phyloP scores from a whole-genome alignment of 768 basidiomycete species.

The Leucocoprinus birnbaumii region DNA sequence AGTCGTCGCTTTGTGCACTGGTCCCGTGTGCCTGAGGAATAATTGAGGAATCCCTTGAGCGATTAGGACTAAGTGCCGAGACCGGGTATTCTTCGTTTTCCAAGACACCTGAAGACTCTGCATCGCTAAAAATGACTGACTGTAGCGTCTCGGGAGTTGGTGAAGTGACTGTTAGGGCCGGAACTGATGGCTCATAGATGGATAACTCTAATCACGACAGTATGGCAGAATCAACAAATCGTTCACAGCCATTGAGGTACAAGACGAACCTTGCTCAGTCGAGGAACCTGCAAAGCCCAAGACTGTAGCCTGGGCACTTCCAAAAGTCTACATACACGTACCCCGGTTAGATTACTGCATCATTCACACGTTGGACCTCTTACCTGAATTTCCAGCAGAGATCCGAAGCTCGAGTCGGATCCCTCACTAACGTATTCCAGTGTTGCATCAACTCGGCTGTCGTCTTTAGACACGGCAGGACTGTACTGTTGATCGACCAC shows the following conservation, averaged over 20 bases:
- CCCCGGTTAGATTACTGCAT: neutral
- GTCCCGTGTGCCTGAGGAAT: neutral
- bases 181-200: constrained; percentile 14
- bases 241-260: neutral
- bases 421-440: constrained; percentile 16
- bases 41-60: neutral
- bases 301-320: constrained; percentile 1
- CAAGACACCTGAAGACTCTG: neutral
- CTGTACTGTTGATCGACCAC: constrained; percentile 17
- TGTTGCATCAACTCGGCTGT: neutral
- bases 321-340: constrained; percentile 1
- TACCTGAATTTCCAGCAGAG: constrained; percentile 18
- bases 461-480: neutral
- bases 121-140: constrained; percentile 14
- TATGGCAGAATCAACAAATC: neutral
- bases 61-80: neutral
- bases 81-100: neutral
- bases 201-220: neutral
- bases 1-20: neutral
- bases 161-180: constrained; percentile 28
- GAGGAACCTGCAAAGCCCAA: neutral
- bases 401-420: constrained; percentile 27
- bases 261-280: neutral
- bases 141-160: constrained; percentile 28
- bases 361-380: constrained; percentile 16